A percentile compares a stretch with the other conserved stretches of the same genome.
These are phyloP conservation scores for Lizanozyma gosingica DNA, from an alignment of 1,139 yeast genomes.

Conservation along the genomic window DNA sequence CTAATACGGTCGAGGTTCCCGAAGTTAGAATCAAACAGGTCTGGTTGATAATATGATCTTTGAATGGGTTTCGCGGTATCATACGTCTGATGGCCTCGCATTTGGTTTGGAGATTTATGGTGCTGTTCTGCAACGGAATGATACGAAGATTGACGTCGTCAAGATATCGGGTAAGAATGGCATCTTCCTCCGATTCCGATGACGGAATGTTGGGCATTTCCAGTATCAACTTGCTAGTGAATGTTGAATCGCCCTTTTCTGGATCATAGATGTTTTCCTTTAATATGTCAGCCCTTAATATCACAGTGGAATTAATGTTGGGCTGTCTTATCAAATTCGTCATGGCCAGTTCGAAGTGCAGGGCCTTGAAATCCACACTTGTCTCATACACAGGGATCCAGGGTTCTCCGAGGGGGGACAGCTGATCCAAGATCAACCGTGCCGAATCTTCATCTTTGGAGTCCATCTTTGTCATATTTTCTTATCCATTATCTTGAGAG, in stretches of 20 bases:
- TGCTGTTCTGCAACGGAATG: constrained; percentile 29
- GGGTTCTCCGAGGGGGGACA: constrained; percentile 48
- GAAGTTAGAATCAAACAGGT: constrained; percentile 51
- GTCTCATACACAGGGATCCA: constrained; percentile 57
- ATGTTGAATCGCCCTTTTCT: constrained; percentile 20
- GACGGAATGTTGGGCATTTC: constrained; percentile 19
- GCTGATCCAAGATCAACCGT: constrained; percentile 10
- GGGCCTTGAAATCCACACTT: constrained; percentile 33
- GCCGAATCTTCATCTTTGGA: not conserved
- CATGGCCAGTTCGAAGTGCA: constrained; percentile 72
- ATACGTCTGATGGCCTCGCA: constrained; percentile 65
- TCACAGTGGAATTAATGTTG: constrained; percentile 85
- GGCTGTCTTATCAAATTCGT: constrained; percentile 75
- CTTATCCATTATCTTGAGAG: too few species aligned
- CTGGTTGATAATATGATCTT: constrained; percentile 77
- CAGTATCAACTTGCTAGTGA: constrained; percentile 7
- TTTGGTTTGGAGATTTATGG: constrained; percentile 26
- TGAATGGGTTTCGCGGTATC: constrained; percentile 81
- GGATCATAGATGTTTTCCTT: constrained; percentile 42
- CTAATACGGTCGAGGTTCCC: constrained; percentile 30
- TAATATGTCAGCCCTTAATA: constrained; percentile 79
- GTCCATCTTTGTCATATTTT: too few species aligned
- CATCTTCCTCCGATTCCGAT: constrained; percentile 18
- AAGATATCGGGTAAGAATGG: constrained; percentile 37
- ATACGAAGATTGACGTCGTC: constrained; percentile 46